Conservation (phyloP, 2,329 filamentous ascomycete genomes). For the Hymenoscyphus fraxineus region DNA sequence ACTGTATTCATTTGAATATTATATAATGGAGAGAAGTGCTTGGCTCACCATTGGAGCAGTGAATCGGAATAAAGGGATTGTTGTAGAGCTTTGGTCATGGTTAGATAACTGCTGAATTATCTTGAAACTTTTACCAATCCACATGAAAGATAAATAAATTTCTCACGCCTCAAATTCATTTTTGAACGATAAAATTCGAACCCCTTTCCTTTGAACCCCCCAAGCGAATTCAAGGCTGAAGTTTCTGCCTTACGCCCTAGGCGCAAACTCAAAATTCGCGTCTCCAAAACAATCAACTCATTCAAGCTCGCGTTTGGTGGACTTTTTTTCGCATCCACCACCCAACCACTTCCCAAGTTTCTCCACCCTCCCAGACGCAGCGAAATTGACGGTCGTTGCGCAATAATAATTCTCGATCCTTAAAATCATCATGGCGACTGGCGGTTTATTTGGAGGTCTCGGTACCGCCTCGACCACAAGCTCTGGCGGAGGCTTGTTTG, state of each 20-base stretch:
- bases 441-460: conserved; percentile 17
- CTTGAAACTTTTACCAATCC: no score
- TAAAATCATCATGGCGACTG: conserved; percentile 2
- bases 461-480: background rate
- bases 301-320: background rate
- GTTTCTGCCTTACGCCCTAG: background rate
- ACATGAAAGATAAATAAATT: no score
- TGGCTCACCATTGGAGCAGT: no score
- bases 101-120: no score
- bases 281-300: conserved; percentile 3
- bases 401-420: background rate
- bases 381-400: conserved; percentile 18
- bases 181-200: background rate
- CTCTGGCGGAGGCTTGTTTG: conserved; percentile 8
- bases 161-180: background rate
- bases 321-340: background rate
- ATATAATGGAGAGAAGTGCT: no score
- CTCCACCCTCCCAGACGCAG: conserved; percentile 24
- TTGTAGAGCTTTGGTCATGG: no score
- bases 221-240: background rate
- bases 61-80: no score
- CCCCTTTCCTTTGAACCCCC: background rate
- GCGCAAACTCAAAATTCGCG: background rate
- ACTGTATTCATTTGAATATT: no score
- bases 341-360: background rate